Conservation (phyloP, 2,329 filamentous ascomycete species). For the Fusarium sp. region DNA sequence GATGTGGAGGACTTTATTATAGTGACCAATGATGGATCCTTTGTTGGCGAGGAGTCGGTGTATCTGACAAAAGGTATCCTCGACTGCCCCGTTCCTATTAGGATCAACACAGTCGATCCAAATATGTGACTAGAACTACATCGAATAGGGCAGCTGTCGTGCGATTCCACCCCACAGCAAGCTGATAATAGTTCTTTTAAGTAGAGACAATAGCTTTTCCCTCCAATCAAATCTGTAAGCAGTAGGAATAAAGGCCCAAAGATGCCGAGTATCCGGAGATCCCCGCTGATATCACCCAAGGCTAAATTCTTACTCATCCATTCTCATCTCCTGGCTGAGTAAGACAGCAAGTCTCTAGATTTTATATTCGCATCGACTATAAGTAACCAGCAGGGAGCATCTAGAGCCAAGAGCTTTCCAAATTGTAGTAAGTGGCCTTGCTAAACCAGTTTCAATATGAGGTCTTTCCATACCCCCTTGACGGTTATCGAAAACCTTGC, state of each 20-base stretch:
- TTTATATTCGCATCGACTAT: not conserved
- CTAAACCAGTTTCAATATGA: not conserved
- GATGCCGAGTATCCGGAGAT: not conserved
- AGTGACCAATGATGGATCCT: too few relatives aligned
- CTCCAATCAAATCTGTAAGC: not conserved
- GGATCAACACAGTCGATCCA: too few relatives aligned
- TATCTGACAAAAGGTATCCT: too few relatives aligned
- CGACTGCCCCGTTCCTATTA: too few relatives aligned
- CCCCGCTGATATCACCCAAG: not conserved
- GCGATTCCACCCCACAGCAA: not conserved
- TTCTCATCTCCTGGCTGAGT: not conserved
- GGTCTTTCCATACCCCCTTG: conserved; percentile 5
- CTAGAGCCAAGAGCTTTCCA: not conserved
- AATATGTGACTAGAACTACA: too few relatives aligned
- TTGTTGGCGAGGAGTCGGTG: too few relatives aligned
- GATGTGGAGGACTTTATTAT: too few relatives aligned
- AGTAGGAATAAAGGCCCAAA: not conserved
- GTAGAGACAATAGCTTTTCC: not conserved
- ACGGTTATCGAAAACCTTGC: conserved; percentile 3
- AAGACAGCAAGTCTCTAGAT: not conserved
- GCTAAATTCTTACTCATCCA: not conserved
- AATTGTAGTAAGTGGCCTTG: accelerated
- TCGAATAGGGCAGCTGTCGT: too few relatives aligned
- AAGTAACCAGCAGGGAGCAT: not conserved
- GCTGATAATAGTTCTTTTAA: not conserved